Evolutionary conservation across 2,329 filamentous ascomycete genomes (phyloP).

Genomic region (Penicillium sclerotigenum): DNA sequence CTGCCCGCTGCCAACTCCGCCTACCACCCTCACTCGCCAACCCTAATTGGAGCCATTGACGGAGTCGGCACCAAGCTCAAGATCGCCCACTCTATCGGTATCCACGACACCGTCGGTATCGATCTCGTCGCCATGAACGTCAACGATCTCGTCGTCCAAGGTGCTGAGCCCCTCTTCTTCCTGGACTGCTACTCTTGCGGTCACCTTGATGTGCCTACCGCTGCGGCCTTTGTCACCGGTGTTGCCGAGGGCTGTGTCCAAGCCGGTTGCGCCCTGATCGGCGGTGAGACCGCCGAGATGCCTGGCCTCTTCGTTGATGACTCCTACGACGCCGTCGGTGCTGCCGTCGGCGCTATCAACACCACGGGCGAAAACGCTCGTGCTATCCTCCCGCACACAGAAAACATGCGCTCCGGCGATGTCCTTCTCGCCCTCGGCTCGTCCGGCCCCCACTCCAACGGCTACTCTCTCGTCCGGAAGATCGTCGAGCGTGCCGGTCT

Average conservation of each 20-base stretch:
- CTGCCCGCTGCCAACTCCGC: slow-evolving; percentile 64
- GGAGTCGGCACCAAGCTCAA: slow-evolving; percentile 96
- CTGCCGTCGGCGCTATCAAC: slow-evolving; percentile 78
- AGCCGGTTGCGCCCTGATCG: slow-evolving; percentile 85
- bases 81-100: slow-evolving; percentile 83
- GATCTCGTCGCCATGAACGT: slow-evolving; percentile 99
- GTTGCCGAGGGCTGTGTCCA: slow-evolving; percentile 84
- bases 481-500: slow-evolving; percentile 74
- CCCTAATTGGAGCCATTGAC: slow-evolving; percentile 90
- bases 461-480: slow-evolving; percentile 92
- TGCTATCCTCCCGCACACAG: slow-evolving; percentile 70
- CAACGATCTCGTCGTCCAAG: slow-evolving; percentile 94
- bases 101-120: slow-evolving; percentile 92
- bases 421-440: slow-evolving; percentile 81
- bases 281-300: slow-evolving; percentile 98
- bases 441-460: slow-evolving; percentile 89
- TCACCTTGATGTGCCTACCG: slow-evolving; percentile 72
- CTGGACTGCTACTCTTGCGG: slow-evolving; percentile 97
- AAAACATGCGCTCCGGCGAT: slow-evolving; percentile 76
- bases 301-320: slow-evolving; percentile 85
- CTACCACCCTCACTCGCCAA: slow-evolving; percentile 71
- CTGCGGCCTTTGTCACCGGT: slow-evolving; percentile 83
- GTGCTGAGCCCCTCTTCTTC: slow-evolving; percentile 92
- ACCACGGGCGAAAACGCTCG: slow-evolving; percentile 50
- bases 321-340: slow-evolving; percentile 90